Conservation (phyloP, 2,329 filamentous ascomycete species). For the Ilyonectria destructans region DNA sequence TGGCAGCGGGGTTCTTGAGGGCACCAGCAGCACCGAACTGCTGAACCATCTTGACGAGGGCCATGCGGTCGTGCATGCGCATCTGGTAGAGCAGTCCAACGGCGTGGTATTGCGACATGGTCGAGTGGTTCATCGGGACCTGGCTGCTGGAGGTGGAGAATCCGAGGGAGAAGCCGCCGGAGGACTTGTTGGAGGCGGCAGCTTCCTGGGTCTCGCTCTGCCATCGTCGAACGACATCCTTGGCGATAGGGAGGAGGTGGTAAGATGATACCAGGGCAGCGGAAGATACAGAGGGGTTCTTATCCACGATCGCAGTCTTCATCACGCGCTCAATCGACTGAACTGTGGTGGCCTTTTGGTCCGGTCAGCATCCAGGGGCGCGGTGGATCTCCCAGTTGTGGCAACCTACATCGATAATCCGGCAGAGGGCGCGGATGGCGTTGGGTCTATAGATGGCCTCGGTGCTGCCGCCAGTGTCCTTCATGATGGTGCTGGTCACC, state of each 20-base stretch:
- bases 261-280: constrained; percentile 97
- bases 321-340: constrained; percentile 98
- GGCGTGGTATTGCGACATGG: constrained; percentile 98
- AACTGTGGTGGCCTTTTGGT: constrained; percentile 85
- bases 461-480: constrained; percentile 96
- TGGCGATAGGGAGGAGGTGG: constrained; percentile 95
- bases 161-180: constrained; percentile 90
- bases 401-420: constrained; percentile 90
- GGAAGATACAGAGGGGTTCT: constrained; percentile 96
- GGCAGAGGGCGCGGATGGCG: constrained; percentile 94
- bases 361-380: constrained; percentile 49
- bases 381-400: constrained; percentile 34
- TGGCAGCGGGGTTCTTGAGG: constrained; percentile 94
- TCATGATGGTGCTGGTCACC: constrained; percentile 99
- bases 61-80: constrained; percentile 98
- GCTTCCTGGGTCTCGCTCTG: constrained; percentile 99
- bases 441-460: constrained; percentile 96
- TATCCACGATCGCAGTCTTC: constrained; percentile 99
- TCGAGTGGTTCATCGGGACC: constrained; percentile 90
- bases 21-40: constrained; percentile 94
- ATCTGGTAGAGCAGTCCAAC: constrained; percentile 98
- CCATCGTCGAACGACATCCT: constrained; percentile 96
- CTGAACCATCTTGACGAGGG: constrained; percentile 99
- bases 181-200: constrained; percentile 90
- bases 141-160: constrained; percentile 87